These are phyloP conservation scores for Delphinella strobiligena DNA, from an alignment of 2,329 filamentous ascomycete species.

Conservation along the genomic window DNA sequence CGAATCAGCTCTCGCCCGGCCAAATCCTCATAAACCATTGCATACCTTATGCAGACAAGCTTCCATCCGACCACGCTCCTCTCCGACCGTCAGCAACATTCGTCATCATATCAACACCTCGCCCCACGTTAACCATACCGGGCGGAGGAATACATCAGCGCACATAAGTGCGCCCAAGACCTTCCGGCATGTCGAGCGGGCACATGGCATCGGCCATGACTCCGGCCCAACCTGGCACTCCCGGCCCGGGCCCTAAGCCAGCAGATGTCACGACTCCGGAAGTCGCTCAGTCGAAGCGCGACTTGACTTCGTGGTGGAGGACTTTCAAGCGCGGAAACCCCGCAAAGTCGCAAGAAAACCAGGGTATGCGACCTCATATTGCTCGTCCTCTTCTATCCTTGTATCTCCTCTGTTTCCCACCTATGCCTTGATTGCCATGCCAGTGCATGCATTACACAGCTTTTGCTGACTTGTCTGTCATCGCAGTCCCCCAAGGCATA, in stretches of 20 bases:
- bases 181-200: constrained; percentile 22
- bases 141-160: neutral
- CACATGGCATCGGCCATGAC: constrained; percentile 11
- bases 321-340: constrained; percentile 62
- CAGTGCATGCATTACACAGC: neutral
- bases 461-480: constrained; percentile 4
- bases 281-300: constrained; percentile 72
- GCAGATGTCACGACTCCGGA: constrained; percentile 39
- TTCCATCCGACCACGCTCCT: no score
- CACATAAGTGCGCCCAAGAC: neutral
- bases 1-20: no score
- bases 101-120: neutral
- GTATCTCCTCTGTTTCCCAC: no score
- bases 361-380: constrained; percentile 40
- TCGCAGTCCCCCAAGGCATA: constrained; percentile 53
- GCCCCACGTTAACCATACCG: neutral
- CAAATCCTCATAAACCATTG: no score
- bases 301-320: constrained; percentile 95
- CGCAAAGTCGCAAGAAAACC: constrained; percentile 49
- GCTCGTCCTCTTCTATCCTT: no score
- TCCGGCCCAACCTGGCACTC: constrained; percentile 4
- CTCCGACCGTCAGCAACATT: neutral
- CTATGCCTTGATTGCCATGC: neutral
- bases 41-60: no score
- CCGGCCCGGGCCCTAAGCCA: constrained; percentile 7